phyloP scores from a whole-genome alignment of 2,329 filamentous ascomycete species.

The Epichloe typhina region DNA sequence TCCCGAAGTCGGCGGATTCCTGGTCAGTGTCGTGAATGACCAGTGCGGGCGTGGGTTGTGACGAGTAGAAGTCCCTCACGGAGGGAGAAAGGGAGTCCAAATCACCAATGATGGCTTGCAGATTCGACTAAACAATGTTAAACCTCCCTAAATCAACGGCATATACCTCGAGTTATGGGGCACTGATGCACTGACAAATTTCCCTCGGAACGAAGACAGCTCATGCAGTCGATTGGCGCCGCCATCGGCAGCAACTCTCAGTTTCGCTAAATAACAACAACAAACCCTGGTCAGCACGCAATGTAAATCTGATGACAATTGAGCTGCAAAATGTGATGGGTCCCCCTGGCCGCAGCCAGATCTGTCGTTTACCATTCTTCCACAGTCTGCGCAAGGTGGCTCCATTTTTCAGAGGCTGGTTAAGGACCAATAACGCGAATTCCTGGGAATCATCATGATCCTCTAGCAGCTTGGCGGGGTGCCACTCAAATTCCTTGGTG shows the following conservation, averaged over 20 bases:
- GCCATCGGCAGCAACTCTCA: slow-evolving; percentile 76
- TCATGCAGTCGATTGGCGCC: slow-evolving; percentile 66
- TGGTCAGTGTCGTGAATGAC: slow-evolving; percentile 68
- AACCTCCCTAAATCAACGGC: not conserved
- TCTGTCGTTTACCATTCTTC: slow-evolving; percentile 29
- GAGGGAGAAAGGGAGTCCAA: slow-evolving; percentile 66
- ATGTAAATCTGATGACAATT: too few relatives aligned
- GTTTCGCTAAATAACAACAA: slow-evolving; percentile 36
- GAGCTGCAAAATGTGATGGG: too few relatives aligned
- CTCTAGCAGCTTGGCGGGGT: slow-evolving; percentile 24
- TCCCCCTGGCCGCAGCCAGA: not conserved
- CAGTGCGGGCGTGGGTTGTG: slow-evolving; percentile 33
- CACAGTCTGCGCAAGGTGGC: slow-evolving; percentile 34
- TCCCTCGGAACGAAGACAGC: slow-evolving; percentile 27
- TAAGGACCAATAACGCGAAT: slow-evolving; percentile 36
- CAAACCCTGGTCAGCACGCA: not conserved
- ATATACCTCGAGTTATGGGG: not conserved
- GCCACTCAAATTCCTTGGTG: slow-evolving; percentile 23
- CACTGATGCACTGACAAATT: slow-evolving; percentile 23
- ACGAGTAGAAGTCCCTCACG: slow-evolving; percentile 53
- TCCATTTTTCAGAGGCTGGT: slow-evolving; percentile 35
- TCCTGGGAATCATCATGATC: slow-evolving; percentile 18
- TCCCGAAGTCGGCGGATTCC: slow-evolving; percentile 82
- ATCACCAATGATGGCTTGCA: slow-evolving; percentile 73
- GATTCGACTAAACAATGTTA: slow-evolving; percentile 31